Percentiles rank a stretch among this genome's conserved stretches.
phyloP scores from a whole-genome alignment of 2,329 filamentous ascomycete species.

The Ceratocystiopsis sp. region DNA sequence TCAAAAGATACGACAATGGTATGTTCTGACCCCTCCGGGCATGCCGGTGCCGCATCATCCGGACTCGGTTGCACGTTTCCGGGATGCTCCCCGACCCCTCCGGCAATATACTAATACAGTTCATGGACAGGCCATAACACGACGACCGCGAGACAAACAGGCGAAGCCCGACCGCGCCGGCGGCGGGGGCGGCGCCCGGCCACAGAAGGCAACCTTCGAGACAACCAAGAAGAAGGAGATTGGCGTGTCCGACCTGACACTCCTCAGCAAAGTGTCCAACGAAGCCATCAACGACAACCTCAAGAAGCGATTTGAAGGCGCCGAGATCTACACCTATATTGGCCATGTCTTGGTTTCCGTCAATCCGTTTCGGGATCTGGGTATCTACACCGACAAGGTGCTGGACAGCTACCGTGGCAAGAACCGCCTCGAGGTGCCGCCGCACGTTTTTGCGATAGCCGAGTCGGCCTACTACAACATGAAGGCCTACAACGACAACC shows the following conservation, averaged over 20 bases:
- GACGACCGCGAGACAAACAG: conserved; percentile 27
- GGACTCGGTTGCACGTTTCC: no score
- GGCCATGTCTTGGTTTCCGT: conserved; percentile 98
- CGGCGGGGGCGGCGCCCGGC: conserved; percentile 38
- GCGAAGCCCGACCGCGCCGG: conserved; percentile 21
- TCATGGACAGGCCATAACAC: conserved; percentile 27
- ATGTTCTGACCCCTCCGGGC: no score
- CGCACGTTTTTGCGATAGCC: conserved; percentile 94
- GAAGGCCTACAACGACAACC: conserved; percentile 98
- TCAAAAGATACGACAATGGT: no score
- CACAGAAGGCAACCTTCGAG: conserved; percentile 93
- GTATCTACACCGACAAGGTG: conserved; percentile 92
- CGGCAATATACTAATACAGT: no score
- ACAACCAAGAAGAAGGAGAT: conserved; percentile 98
- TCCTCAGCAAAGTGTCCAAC: conserved; percentile 97
- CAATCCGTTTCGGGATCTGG: conserved; percentile 92
- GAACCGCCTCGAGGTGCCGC: conserved; percentile 86
- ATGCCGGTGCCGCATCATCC: no score
- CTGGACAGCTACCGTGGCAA: conserved; percentile 91
- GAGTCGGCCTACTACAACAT: conserved; percentile 98
- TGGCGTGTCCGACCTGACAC: conserved; percentile 88
- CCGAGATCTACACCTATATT: conserved; percentile 98
- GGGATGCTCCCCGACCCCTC: no score
- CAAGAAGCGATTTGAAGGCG: conserved; percentile 94
- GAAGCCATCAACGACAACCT: conserved; percentile 98